A percentile compares a stretch with the other conserved stretches of the same genome.
Evolutionary conservation across 768 basidiomycete genomes (phyloP).

Genomic region (Fistulinella prunicolor): DNA sequence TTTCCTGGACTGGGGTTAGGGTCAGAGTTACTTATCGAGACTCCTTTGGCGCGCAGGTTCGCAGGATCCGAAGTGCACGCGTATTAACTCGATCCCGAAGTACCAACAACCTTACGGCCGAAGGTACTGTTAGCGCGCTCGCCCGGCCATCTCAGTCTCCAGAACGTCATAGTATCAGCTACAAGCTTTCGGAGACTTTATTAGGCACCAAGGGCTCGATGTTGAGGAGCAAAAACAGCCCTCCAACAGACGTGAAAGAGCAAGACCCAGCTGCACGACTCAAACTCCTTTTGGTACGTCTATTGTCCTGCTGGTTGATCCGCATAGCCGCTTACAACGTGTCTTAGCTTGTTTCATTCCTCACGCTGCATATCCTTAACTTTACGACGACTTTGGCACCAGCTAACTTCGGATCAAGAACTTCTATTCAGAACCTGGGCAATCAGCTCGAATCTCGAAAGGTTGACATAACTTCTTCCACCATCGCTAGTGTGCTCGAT

Average conservation of each 20-base stretch:
- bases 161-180: slow-evolving; percentile 17
- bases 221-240: slow-evolving; percentile 41
- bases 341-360: slow-evolving; percentile 79
- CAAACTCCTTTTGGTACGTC: slow-evolving; percentile 78
- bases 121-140: slow-evolving; percentile 32
- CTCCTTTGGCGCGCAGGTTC: slow-evolving; percentile 45
- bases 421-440: slow-evolving; percentile 8
- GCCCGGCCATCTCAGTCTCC: slow-evolving; percentile 21
- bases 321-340: slow-evolving; percentile 1
- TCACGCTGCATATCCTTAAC: slow-evolving; percentile 88
- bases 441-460: slow-evolving; percentile 38
- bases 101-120: slow-evolving; percentile 24
- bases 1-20: slow-evolving; percentile 8
- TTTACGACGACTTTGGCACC: slow-evolving; percentile 87
- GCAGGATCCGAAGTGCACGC: slow-evolving; percentile 64
- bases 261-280: slow-evolving; percentile 84
- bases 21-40: slow-evolving; percentile 8
- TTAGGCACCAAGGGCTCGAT: slow-evolving; percentile 53
- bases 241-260: slow-evolving; percentile 43
- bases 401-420: slow-evolving; percentile 40
- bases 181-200: slow-evolving; percentile 29
- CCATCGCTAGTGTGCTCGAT: slow-evolving; percentile 55
- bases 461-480: slow-evolving; percentile 68
- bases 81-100: slow-evolving; percentile 42
- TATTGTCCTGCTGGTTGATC: background rate